Evolutionary conservation across 202 grass and related monocot species (phyloP).

Genomic region (Dendrocalamus latiflorus): DNA sequence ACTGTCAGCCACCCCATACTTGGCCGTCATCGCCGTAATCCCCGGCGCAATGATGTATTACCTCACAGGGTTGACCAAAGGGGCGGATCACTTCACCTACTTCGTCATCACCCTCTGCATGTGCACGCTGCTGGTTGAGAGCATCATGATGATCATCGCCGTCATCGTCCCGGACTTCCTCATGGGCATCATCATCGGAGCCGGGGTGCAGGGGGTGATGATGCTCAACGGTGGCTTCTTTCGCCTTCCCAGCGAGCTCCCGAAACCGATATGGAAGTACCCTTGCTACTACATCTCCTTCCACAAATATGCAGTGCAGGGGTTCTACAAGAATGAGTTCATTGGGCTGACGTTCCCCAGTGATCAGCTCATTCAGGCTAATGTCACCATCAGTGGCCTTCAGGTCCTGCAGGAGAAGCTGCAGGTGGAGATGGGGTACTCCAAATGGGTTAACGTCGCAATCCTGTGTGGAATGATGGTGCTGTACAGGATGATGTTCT

Average conservation of each 20-base stretch:
- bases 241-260: conserved; percentile 45
- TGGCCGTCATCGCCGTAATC: conserved; percentile 25
- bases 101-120: conserved; percentile 38
- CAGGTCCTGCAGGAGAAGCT: conserved; percentile 21
- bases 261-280: conserved; percentile 53
- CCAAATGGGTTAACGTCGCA: conserved; percentile 54
- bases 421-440: conserved; percentile 48
- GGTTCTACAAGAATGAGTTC: conserved; percentile 76
- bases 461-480: conserved; percentile 56
- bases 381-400: conserved; percentile 35
- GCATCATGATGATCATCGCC: conserved; percentile 59
- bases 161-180: conserved; percentile 55
- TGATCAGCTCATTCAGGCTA: conserved; percentile 1
- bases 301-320: conserved; percentile 55
- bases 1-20: conserved; percentile 31
- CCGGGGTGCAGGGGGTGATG: conserved; percentile 56
- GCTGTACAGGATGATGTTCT: conserved; percentile 44
- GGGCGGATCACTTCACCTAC: conserved; percentile 32
- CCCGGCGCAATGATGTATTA: conserved; percentile 47
- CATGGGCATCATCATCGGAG: conserved; percentile 57
- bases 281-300: conserved; percentile 64
- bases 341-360: conserved; percentile 29
- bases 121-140: conserved; percentile 42
- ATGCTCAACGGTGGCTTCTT: conserved; percentile 56
- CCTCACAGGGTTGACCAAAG: conserved; percentile 28